Evolutionary conservation across 257 asterid genomes (phyloP), one percentile per base, ranked within the genome.

Genomic region (Mitragyna speciosa): DNA sequence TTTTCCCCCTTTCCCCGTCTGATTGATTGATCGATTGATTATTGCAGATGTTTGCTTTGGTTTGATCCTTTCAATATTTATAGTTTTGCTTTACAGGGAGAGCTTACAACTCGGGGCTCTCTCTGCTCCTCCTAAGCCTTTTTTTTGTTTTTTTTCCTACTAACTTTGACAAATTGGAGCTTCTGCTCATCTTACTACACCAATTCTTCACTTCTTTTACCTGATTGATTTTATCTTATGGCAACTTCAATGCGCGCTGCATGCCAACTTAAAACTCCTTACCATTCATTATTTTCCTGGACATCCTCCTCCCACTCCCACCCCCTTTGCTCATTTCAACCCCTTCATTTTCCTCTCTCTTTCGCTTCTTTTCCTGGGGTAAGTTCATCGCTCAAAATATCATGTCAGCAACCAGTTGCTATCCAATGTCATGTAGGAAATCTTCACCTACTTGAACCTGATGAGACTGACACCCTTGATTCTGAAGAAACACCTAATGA

Each of bases 211-310:
- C 41, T 36, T 36, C 41, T 36, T 36, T 36, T 36, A 36, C 41
- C 41, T 26, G 17, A 28, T 5, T 16, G 28, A 9, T 14, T 26
- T 64, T 15, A 24, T 58, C 1, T 41, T 20, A 89, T 91, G 97
- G 92, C 91, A 61, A 76, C 89, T 41, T 51, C 89, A 39, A 82
- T 90, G 94, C 89, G 83, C 80, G 78, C 28, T 26, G 28, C 82
- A 36, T 80, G 78, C 71, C 92, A 91, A 78, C 86, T 88, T 78
- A 86, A 81, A 84, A 82, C 89, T 79, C 83, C 89, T 12, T 33
- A 24, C 59, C 70, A 82, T 19, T 64, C 86, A 36, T 36, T 36
- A 72, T 43, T 80, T 82, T 43, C 83, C 56, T 77, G 76, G 68
- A 80, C 79, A 67, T 84, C 41, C 41, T 4, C 83, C 24, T 76